Evolutionary conservation across 139 green algal genomes (phyloP).

Genomic region (Micractinium sp.): DNA sequence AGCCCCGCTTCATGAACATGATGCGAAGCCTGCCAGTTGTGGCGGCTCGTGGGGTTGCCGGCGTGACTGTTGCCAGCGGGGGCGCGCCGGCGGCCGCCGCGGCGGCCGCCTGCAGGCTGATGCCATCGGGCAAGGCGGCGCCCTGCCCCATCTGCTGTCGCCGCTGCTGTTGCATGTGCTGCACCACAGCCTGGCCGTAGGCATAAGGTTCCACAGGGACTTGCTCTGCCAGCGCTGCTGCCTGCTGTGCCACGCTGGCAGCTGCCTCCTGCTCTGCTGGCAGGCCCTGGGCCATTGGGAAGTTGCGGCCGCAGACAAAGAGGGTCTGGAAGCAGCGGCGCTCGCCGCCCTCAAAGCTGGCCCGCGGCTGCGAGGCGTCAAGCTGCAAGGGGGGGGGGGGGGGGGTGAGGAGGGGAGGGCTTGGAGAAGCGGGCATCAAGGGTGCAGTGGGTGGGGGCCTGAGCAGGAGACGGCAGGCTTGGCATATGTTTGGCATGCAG

Average conservation of each 20-base stretch:
- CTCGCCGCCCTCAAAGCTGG: slow-evolving; percentile 32
- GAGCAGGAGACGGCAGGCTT: not conserved
- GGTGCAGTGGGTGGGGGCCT: not conserved
- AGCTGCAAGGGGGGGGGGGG: not conserved
- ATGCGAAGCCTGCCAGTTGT: not conserved
- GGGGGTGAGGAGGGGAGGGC: not conserved
- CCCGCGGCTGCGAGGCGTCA: not conserved
- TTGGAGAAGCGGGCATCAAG: not conserved
- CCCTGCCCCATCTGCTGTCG: not conserved
- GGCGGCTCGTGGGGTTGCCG: not conserved
- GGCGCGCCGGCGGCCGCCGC: not conserved
- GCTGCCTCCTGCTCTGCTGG: slow-evolving; percentile 4
- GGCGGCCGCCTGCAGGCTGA: slow-evolving; percentile 13
- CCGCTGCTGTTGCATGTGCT: slow-evolving; percentile 1
- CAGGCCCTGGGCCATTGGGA: not conserved
- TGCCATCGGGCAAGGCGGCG: not conserved
- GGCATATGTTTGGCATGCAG: too few relatives aligned
- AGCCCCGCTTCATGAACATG: slow-evolving; percentile 13
- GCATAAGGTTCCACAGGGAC: slow-evolving; percentile 4
- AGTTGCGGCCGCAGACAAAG: slow-evolving; percentile 26
- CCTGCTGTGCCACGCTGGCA: not conserved
- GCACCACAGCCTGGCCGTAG: slow-evolving; percentile 6
- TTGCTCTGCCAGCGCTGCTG: not conserved
- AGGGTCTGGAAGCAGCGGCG: slow-evolving; percentile 16
- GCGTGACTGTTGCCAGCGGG: not conserved